These are phyloP conservation scores for Solanum etuberosum DNA, from an alignment of 257 asterid species.

Conservation along the genomic window DNA sequence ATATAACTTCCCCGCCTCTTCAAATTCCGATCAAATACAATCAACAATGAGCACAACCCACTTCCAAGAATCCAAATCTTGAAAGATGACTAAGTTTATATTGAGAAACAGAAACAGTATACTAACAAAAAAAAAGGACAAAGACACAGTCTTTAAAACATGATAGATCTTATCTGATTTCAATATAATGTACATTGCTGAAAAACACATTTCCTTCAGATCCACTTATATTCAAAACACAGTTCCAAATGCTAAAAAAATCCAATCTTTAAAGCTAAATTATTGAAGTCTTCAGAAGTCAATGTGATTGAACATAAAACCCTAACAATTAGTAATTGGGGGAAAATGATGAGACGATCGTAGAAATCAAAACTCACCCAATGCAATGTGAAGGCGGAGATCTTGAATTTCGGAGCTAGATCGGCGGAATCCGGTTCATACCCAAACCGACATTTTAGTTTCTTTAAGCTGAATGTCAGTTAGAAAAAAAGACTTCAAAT, in stretches of 20 bases:
- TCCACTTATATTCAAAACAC: constrained; percentile 28
- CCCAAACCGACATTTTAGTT: constrained; percentile 10
- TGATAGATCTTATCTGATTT: constrained; percentile 6
- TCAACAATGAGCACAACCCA: not conserved
- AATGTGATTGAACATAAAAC: not conserved
- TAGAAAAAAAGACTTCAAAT: not conserved
- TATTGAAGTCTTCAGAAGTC: not conserved
- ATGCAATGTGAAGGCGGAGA: constrained; percentile 32
- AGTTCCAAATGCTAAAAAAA: constrained; percentile 8
- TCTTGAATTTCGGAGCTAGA: constrained; percentile 34
- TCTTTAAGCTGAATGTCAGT: not conserved
- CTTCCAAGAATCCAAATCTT: not conserved
- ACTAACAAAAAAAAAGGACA: not conserved
- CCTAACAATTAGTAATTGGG: not conserved
- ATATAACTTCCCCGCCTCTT: constrained; percentile 14
- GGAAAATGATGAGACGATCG: constrained; percentile 8
- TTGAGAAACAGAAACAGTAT: not conserved
- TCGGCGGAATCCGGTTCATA: constrained; percentile 26
- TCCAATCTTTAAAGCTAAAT: not conserved
- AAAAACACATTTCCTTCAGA: constrained; percentile 21
- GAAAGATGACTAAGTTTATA: not conserved
- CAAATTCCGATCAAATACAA: not conserved
- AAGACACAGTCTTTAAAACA: not conserved
- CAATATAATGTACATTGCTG: not conserved
- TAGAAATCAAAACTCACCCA: constrained; percentile 34